Base-by-base conservation (phyloP, 1,284 basidiomycete species). In the Trichosporon ovoides region DNA sequence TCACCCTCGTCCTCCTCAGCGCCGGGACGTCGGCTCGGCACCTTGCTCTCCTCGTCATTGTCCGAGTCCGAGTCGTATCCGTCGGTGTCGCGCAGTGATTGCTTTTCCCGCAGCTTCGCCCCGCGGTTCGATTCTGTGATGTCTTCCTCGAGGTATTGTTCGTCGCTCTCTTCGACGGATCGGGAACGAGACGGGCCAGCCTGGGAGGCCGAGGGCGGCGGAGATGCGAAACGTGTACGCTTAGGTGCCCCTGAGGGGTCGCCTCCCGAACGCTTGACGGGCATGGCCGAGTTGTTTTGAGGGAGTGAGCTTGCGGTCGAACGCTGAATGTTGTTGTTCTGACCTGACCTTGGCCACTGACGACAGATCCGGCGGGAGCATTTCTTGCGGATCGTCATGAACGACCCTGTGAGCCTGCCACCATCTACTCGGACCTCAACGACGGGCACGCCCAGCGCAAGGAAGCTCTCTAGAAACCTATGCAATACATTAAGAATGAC, bases 21-120 rank as follows among this genome's bases (percentile, higher is more conserved):
- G 1, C 58, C 66, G 0, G 68, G 60, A 35, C 73, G 56, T 57
- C 89, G 82, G 69, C 87, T 88, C 20, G 80, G 81, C 14, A 92
- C 91, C 34, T 93, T 90, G 19, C 89, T 88, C 72, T 94, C 92
- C 7, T 89, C 91, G 11, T 63, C 62, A 68, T 92, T 89, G 55
- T 86, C 92, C 1, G 91, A 94, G 75, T 97, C 94, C 1, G 90
- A 92, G 6, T 92, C 92, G 74, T 96, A 97, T 3, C 93, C 94
- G 55, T 91, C 90, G 24, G 83, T 87, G 55, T 80, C 76, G 70
- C 86, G 87, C 57, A 94, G 83, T 7, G 66, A 83, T 80, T 56
- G 86, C 83, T 76, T 85, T 83, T 55, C 87, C 83, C 71, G 89
- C 80, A 69, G 88, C 84, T 38, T 84, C 5, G 64, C 63, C 16